Base-by-base conservation (phyloP, 768 basidiomycete species). In the Lactifluus piperatus region DNA sequence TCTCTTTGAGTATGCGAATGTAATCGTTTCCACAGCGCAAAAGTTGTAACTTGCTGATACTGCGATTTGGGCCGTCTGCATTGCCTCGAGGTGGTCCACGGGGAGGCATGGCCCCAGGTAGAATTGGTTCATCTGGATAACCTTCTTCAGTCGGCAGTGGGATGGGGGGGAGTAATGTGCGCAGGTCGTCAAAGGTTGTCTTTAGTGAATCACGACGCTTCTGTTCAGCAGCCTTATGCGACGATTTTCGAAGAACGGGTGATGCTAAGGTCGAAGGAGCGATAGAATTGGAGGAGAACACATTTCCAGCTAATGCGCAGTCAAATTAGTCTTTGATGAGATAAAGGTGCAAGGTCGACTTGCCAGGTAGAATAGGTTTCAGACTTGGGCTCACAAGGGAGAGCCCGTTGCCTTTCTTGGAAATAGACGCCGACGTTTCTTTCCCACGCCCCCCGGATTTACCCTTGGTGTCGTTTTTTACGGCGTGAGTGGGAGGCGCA, bases 171-270 rank as follows among this genome's bases (percentile, higher is more conserved):
- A 99, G 79, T 16, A 98, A 77, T 18, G 76, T 70, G 16, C 91
- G 86, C 11, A 93, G 77, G 54, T 91, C 89, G 65, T 93, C 90
- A 67, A 88, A 98, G 4, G 94, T 92, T 16, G 88, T 85, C 75
- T 98, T 99, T 60, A 98, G 82, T 45, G 91, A 94, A 72, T 99
- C 95, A 9, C 97, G 85, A 46, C 97, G 87, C 70, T 94, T 94
- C 71, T 99, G 97, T 72, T 99, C 97, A 5, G 97, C 97, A 13
- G 86, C 90, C 73, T 97, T 98, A 73, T 99, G 91, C 7, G 90
- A 90, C 29, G 85, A 86, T 71, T 91, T 91, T 59, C 83, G 80
- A 48, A 79, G 71, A 36, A 77, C 77, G 29, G 72, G 73, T 43
- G 43, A 64, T 3, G 69, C 65, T 43, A 69, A 22, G 8, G 67